Base-by-base conservation (phyloP, 169 alveolate genomes). In the Plasmodium malariae region DNA sequence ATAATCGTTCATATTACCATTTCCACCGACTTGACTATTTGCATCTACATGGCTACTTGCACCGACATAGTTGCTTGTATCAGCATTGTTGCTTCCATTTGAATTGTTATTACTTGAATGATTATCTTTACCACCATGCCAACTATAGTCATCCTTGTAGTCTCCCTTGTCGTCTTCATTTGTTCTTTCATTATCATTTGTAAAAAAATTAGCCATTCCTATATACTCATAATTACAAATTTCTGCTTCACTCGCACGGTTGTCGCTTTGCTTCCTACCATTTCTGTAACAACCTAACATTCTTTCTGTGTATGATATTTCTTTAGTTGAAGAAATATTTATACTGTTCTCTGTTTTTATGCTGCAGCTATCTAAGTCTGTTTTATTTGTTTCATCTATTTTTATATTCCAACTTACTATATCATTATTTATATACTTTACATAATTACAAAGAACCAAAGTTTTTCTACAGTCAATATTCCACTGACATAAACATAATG, bases 401-500 rank as follows among this genome's bases (percentile, higher is more conserved):
- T 45, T 24, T 76, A 62, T 76, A 69, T 76, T 76, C 11, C 36
- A 24, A 43, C 28, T 55, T 76, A 62, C 28, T 30, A 76, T 30
- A 48, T 76, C 71, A 30, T 30, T 62, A 76, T 83, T 67, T 83
- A 83, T 83, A 65, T 55, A 83, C 21, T 54, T 83, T 54, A 68
- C 85, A 36, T 65, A 68, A 51, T 83, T 49, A 24, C 55, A 12
- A 45, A 83, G 49, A 34, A 30, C 19, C 14, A 68, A 19, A n/a
- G 85, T 49, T 59, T 48, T 28, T 60, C 51, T 68, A 28, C 30
- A 21, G 34, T 83, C 85, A 67, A 68, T 67, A 28, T 34, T 40
- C 91, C 91, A 83, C 51, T 83, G 51, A 83, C 91, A 83, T 60
- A 83, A 67, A 24, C 80, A 83, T 11, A 83, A 71, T 3, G 85